Percentiles rank a stretch among this genome's conserved stretches.
Evolutionary conservation across 352 stramenopile species (phyloP).

Genomic region (Globisporangium echinulatum): DNA sequence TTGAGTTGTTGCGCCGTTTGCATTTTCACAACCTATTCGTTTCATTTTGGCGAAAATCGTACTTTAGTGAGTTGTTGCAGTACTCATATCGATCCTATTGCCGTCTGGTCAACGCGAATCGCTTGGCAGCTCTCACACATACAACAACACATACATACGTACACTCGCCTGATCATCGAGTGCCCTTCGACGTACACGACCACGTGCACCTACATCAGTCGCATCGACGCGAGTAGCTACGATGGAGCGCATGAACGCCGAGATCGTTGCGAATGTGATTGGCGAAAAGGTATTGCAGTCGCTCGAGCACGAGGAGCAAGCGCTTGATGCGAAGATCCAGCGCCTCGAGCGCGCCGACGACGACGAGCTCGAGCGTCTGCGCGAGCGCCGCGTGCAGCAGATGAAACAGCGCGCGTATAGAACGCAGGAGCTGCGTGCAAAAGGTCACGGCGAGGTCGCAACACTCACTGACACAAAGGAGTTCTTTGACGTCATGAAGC

Average conservation of each 20-base stretch:
- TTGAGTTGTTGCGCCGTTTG: too few species aligned
- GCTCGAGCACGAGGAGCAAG: conserved; percentile 79
- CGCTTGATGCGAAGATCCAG: conserved; percentile 82
- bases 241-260: conserved; percentile 64
- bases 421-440: conserved; percentile 64
- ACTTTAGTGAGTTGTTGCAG: too few species aligned
- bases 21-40: too few species aligned
- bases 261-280: conserved; percentile 75
- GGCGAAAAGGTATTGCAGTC: conserved; percentile 84
- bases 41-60: too few species aligned
- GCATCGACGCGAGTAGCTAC: conserved; percentile 1
- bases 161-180: not conserved
- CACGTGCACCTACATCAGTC: too few species aligned
- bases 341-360: conserved; percentile 82
- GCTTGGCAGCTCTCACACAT: not conserved
- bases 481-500: conserved; percentile 95
- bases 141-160: not conserved
- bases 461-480: conserved; percentile 90
- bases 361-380: conserved; percentile 84
- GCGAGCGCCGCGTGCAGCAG: conserved; percentile 68
- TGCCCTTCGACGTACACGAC: too few species aligned
- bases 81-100: too few species aligned
- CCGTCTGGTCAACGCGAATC: too few species aligned
- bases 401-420: conserved; percentile 70
- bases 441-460: conserved; percentile 83